Percentiles rank a stretch among this genome's conserved stretches.
phyloP scores from a whole-genome alignment of 805 yeast species.

The Kodamaea neixiangensis region DNA sequence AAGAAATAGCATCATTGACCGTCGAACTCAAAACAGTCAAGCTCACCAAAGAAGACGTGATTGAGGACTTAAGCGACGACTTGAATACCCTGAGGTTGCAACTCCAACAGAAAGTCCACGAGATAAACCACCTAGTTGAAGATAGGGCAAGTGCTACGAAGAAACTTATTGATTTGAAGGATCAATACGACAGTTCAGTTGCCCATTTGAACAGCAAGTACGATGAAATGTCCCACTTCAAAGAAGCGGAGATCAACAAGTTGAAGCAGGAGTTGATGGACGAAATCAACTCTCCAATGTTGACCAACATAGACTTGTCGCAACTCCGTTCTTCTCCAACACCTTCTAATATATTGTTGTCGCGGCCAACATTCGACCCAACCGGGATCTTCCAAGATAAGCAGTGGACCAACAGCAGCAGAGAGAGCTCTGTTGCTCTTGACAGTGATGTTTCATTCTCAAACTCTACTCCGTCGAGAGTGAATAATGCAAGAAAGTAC shows the following conservation, averaged over 20 bases:
- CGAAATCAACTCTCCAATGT: constrained; percentile 5
- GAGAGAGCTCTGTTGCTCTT: constrained; percentile 6
- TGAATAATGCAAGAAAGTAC: not conserved
- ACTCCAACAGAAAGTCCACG: constrained; percentile 1
- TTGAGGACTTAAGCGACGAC: constrained; percentile 11
- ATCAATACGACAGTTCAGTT: constrained; percentile 8
- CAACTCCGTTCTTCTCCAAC: constrained; percentile 1
- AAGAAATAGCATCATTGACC: constrained; percentile 7
- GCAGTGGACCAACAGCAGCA: constrained; percentile 9
- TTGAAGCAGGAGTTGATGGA: constrained; percentile 4
- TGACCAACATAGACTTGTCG: constrained; percentile 9
- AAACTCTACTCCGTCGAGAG: not conserved
- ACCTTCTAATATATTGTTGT: not conserved
- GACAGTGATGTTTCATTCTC: not conserved
- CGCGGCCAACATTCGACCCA: constrained; percentile 9
- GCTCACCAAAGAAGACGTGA: constrained; percentile 2
- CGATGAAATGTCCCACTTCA: not conserved
- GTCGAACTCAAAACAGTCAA: constrained; percentile 4
- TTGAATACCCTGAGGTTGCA: constrained; percentile 2
- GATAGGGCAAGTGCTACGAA: not conserved
- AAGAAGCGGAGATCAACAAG: not conserved
- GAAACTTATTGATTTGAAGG: constrained; percentile 13
- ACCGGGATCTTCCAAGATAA: constrained; percentile 11
- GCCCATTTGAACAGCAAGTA: constrained; percentile 8
- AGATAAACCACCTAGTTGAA: constrained; percentile 4